Evolutionary conservation across 2,329 filamentous ascomycete species (phyloP).

Genomic region (Graphium sp.): DNA sequence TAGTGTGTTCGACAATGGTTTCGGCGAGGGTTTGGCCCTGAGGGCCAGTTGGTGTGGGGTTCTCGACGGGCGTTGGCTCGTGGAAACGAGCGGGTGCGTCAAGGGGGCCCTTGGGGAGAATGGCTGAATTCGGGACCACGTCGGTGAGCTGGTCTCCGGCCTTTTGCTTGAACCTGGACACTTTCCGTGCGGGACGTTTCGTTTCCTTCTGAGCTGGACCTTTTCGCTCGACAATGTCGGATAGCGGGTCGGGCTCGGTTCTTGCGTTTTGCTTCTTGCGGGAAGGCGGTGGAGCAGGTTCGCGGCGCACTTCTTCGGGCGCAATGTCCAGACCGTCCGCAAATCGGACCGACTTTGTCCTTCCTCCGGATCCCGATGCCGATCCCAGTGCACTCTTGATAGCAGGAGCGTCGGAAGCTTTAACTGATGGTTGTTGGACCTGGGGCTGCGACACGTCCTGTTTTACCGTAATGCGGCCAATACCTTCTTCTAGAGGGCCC

Average conservation of each 20-base stretch:
- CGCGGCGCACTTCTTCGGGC: slow-evolving; percentile 15
- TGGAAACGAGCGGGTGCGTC: too few relatives aligned
- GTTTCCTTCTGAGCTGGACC: slow-evolving; percentile 3
- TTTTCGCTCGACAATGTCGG: slow-evolving; percentile 32
- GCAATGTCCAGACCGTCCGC: slow-evolving; percentile 59
- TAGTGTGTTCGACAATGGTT: slow-evolving; percentile 37
- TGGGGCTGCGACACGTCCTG: slow-evolving; percentile 5
- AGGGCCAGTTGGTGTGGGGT: slow-evolving; percentile 24
- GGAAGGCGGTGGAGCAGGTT: slow-evolving; percentile 7
- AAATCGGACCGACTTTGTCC: slow-evolving; percentile 67
- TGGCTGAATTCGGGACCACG: slow-evolving; percentile 25
- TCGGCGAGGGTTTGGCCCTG: slow-evolving; percentile 40
- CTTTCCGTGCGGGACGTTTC: slow-evolving; percentile 5
- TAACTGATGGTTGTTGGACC: slow-evolving; percentile 5
- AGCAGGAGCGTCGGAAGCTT: slow-evolving; percentile 6
- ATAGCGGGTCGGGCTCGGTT: slow-evolving; percentile 13
- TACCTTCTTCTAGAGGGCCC: slow-evolving; percentile 36
- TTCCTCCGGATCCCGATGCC: too few relatives aligned
- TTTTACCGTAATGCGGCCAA: slow-evolving; percentile 38
- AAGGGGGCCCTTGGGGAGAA: too few relatives aligned
- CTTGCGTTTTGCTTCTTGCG: slow-evolving; percentile 3
- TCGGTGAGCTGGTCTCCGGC: not conserved
- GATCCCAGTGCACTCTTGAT: too few relatives aligned
- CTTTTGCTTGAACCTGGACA: slow-evolving; percentile 3
- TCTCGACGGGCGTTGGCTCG: slow-evolving; percentile 18